These are phyloP conservation scores for Bruguiera parviflora DNA, from an alignment of 345 rosid genomes.

Conservation along the genomic window DNA sequence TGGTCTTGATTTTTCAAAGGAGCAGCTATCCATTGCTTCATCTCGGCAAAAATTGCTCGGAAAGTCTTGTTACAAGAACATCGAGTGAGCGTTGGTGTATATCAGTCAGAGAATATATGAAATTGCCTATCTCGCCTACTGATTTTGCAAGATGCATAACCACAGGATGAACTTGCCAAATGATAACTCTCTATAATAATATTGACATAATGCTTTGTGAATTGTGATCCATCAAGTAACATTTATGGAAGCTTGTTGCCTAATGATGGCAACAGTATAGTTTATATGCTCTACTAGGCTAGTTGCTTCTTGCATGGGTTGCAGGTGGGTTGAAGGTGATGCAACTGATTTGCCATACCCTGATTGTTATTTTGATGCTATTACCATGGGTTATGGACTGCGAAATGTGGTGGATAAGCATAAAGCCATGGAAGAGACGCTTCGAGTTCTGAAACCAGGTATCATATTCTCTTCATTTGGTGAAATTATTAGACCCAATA, in stretches of 20 bases:
- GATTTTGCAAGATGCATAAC: not conserved
- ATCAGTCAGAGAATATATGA: conserved; percentile 3
- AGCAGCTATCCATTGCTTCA: conserved; percentile 67
- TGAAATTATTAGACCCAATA: not conserved
- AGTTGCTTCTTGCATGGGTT: conserved; percentile 1
- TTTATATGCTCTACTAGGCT: not conserved
- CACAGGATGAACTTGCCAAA: not conserved
- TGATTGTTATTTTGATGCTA: conserved; percentile 66
- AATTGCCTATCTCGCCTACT: not conserved
- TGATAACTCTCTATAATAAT: not conserved
- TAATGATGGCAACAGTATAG: not conserved
- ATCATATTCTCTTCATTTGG: conserved; percentile 2
- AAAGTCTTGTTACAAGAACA: conserved; percentile 62
- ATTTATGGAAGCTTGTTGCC: not conserved
- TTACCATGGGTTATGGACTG: conserved; percentile 86
- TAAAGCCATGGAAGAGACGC: conserved; percentile 61
- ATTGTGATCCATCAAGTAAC: not conserved
- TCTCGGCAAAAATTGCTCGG: conserved; percentile 43
- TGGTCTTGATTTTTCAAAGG: conserved; percentile 81
- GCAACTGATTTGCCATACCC: conserved; percentile 70
- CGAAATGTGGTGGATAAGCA: conserved; percentile 63
- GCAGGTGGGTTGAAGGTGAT: conserved; percentile 83
- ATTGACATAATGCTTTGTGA: not conserved
- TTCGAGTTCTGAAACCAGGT: conserved; percentile 83
- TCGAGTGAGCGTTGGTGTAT: conserved; percentile 86